Percentiles rank a stretch among this genome's conserved stretches.
Evolutionary conservation across 2,329 filamentous ascomycete genomes (phyloP).

Genomic region (Aspergillus fijiensis): DNA sequence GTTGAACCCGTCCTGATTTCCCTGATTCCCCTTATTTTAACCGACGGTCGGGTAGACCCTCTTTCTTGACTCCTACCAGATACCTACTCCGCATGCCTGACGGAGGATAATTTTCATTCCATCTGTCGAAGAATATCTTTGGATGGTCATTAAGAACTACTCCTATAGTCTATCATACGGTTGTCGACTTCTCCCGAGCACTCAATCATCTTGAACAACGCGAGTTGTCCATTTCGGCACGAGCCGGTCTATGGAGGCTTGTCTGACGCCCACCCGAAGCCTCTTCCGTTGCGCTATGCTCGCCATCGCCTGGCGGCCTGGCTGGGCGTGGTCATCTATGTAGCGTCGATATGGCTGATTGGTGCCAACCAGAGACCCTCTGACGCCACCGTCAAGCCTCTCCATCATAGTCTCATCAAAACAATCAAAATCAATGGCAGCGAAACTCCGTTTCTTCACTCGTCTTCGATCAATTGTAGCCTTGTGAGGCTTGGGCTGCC

Average conservation of each 20-base stretch:
- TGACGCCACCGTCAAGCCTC: not conserved
- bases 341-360: not conserved
- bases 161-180: not conserved
- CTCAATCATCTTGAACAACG: not conserved
- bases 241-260: not conserved
- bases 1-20: slow-evolving; percentile 1
- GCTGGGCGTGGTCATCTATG: not conserved
- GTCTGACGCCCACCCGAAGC: not conserved
- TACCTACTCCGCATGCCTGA: not conserved
- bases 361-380: not conserved
- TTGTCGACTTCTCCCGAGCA: not conserved
- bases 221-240: not conserved
- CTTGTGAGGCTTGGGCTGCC: no score
- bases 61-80: not conserved
- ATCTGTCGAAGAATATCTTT: not conserved
- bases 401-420: not conserved
- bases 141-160: not conserved
- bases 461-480: no score
- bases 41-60: slow-evolving; percentile 9
- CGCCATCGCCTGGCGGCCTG: not conserved
- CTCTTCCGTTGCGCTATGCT: not conserved
- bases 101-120: not conserved
- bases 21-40: slow-evolving; percentile 9
- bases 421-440: no score
- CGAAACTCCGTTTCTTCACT: no score